Evolutionary conservation across 2,329 filamentous ascomycete genomes (phyloP), one percentile per base, ranked within the genome.

Genomic region (Hypoxylon sp.): DNA sequence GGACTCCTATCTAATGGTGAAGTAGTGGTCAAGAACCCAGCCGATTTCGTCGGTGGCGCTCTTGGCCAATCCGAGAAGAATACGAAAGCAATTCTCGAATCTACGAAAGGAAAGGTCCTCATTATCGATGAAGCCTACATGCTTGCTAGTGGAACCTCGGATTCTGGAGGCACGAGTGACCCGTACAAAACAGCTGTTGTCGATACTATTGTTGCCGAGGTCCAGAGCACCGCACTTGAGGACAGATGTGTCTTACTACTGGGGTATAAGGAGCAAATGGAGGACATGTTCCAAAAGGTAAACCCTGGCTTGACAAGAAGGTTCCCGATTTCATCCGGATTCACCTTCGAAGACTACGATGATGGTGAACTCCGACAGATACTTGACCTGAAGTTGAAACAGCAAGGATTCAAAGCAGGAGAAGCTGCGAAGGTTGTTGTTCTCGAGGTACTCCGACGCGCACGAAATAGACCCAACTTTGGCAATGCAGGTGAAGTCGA

Each of bases 91-190:
- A 93, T 94, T 5, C 81, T 95, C 0, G 87, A 85, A 0, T 79
- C 88, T 0, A 88, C 90, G 0, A 68, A 84, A 0, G 92, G 92
- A 0, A 95, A 94, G 68, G 90, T 94, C 0, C 83, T 95, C 0
- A 86, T 95, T 12, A 93, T 95, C 2, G 92, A 95, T 66, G 92
- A 96, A 73, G 91, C 91, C 0, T 94, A 95, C 68, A 87, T 88
- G 32, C 81, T 95, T 0, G 85, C 83, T 47, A 76, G 78, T 1
- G 80, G 80, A 0, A 74, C 75, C 2, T 75, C 73, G 0, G 71
- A 71, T n/a, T 68, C 68, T 1, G 72, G 71, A 1, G 72, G 75
- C 0, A 53, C 56, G 0, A 67, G 62, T 0, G 79, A 80, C 12
- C 74, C 78, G 0, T 93, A 79, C 78, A 90, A 87, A 74, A 84